Evolutionary conservation across 2,329 filamentous ascomycete genomes (phyloP), one percentile per base, ranked within the genome.

Genomic region (Didymella sp.): DNA sequence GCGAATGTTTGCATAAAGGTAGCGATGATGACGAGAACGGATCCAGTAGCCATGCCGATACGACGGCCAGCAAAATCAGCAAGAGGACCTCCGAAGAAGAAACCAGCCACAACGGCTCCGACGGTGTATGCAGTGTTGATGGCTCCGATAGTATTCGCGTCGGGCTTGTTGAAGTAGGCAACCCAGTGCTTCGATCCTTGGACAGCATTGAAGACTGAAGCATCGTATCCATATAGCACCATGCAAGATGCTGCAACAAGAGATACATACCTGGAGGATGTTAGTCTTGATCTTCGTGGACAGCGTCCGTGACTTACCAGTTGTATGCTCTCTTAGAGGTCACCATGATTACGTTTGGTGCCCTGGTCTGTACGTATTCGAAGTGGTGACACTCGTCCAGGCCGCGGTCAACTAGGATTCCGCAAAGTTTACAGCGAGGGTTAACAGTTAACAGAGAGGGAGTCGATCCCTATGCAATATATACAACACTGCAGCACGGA

Each of bases 211-310:
- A 87, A 91, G 43, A 89, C 87, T 33, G 87, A 89, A 1, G 88
- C 87, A 81, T 90, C 88, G 71, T 90, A 90, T 55, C 88, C 88
- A 71, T 90, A 90, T 41, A 91, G 80, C 21, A 90, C 87, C 88
- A 90, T 90, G 73, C 87, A 90, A 73, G 87, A 86, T 68, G 88
- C 87, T 54, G 88, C 88, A 62, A 90, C 85, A 47, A 89, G 79
- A 58, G 86, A 87, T 63, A 89, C 85, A 78, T 87, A 89, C 86
- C 85, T 84, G 51, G 6, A 35, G 2, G 46, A 28, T 37, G 56
- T 68, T 43, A 67, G 54, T 9, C 24, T n/a, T 28, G n/a, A 4
- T 25, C 19, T 30, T 27, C 22, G 9, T n/a, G 17, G 30, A 13
- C 25, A 15, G 17, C 31, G 15, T 24, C 46, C 12, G 19, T 41